Conservation (phyloP, 306 rosid genomes). For the Prunus dulcis region DNA sequence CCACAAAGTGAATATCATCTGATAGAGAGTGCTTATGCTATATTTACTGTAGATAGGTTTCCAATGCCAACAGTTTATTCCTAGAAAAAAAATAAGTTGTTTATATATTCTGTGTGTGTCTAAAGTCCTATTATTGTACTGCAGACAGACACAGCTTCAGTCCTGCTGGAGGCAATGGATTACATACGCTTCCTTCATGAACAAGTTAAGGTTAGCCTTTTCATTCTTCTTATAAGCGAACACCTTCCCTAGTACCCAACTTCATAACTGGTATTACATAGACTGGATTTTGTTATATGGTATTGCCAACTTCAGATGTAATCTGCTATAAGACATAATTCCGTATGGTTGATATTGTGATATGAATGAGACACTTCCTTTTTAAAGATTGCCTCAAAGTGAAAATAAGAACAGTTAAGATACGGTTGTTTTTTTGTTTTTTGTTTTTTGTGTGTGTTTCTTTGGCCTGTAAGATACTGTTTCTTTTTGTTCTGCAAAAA, state of each 20-base stretch:
- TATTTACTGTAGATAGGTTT: too few species aligned
- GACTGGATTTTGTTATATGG: not conserved
- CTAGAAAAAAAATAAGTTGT: not conserved
- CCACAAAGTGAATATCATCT: not conserved
- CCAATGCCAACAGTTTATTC: not conserved
- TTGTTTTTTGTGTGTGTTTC: too few species aligned
- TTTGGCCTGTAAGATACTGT: too few species aligned
- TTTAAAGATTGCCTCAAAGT: not conserved
- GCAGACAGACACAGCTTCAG: constrained; percentile 99
- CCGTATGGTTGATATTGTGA: not conserved
- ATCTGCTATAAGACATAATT: not conserved
- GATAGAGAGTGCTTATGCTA: not conserved
- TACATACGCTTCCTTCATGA: constrained; percentile 89
- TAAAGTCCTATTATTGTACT: constrained; percentile 23
- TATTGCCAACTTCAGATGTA: too few species aligned
- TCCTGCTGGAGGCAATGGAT: constrained; percentile 86
- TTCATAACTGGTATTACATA: not conserved
- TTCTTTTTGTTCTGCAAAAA: not conserved
- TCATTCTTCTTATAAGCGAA: not conserved
- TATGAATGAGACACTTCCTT: not conserved
- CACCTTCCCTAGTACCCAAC: not conserved
- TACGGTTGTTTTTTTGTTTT: too few species aligned
- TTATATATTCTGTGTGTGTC: constrained; percentile 3
- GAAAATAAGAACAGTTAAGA: not conserved
- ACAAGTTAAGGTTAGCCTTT: constrained; percentile 74